Conservation (phyloP, 139 green algal genomes). For the Chlamydomonas sp. region DNA sequence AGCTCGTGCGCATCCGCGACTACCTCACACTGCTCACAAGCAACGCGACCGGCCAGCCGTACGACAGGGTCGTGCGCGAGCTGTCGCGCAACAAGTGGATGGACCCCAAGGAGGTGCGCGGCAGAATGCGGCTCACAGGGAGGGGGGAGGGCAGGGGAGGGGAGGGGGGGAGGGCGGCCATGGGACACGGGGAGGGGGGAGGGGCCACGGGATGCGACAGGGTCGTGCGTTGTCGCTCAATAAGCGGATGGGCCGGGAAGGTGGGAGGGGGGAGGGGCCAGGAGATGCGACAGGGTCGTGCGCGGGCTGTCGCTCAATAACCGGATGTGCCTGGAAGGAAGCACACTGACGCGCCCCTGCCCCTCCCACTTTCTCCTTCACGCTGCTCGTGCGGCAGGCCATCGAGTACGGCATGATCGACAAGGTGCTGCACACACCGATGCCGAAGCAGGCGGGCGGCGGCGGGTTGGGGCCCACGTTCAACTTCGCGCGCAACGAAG, state of each 20-base stretch:
- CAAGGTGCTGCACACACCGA: conserved; percentile 48
- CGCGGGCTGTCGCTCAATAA: conserved; percentile 54
- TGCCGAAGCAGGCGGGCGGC: conserved; percentile 39
- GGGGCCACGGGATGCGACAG: no score
- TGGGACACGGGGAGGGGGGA: no score
- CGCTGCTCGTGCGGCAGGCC: no score
- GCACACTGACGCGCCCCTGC: no score
- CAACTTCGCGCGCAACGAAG: conserved; percentile 33
- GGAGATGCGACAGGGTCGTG: conserved; percentile 71
- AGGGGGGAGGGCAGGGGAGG: no score
- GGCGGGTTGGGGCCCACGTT: conserved; percentile 26
- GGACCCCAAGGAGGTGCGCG: conserved; percentile 52
- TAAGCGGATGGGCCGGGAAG: no score
- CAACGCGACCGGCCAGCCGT: conserved; percentile 71
- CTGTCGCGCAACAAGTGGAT: conserved; percentile 63
- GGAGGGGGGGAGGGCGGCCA: no score
- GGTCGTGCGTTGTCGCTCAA: no score
- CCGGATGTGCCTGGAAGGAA: conserved; percentile 60
- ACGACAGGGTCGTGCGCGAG: conserved; percentile 65
- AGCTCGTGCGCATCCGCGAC: conserved; percentile 86
- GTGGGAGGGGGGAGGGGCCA: no score
- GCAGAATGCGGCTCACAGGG: no score
- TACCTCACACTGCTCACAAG: conserved; percentile 80
- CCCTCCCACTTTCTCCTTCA: no score
- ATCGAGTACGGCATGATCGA: conserved; percentile 64